Conservation (phyloP, 148 eudicot genomes). For the Heliamphora exappendiculata region DNA sequence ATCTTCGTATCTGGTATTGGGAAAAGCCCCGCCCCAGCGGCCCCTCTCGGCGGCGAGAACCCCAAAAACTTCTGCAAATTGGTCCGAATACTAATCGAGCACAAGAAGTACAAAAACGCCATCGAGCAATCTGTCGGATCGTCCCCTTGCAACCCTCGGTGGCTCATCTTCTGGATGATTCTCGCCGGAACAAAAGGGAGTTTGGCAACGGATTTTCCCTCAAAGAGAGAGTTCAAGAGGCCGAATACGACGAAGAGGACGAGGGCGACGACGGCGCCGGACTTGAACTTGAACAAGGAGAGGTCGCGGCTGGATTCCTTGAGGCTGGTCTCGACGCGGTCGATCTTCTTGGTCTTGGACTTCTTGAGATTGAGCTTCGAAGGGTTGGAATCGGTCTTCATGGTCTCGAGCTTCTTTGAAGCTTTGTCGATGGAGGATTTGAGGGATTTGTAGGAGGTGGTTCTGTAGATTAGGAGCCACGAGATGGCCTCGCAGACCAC, state of each 20-base stretch:
- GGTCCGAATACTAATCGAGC: conserved; percentile 87
- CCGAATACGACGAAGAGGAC: conserved; percentile 85
- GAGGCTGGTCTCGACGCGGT: conserved; percentile 75
- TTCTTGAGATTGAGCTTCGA: conserved; percentile 21
- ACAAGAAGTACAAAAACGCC: conserved; percentile 90
- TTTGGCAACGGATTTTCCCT: conserved; percentile 79
- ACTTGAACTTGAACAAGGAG: conserved; percentile 87
- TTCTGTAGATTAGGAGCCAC: conserved; percentile 85
- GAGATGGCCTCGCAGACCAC: conserved; percentile 85
- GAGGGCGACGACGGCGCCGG: conserved; percentile 84
- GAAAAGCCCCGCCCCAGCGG: conserved; percentile 61
- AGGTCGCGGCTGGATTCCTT: conserved; percentile 88
- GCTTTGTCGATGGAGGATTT: conserved; percentile 87
- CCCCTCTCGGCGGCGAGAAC: conserved; percentile 90
- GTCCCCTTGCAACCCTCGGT: conserved; percentile 66
- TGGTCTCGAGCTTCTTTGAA: conserved; percentile 81
- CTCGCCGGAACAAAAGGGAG: conserved; percentile 72
- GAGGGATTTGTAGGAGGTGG: conserved; percentile 85
- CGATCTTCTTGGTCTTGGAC: conserved; percentile 70
- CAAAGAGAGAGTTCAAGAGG: conserved; percentile 63
- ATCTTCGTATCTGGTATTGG: conserved; percentile 92
- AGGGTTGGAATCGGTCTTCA: conserved; percentile 49
- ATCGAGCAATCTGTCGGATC: conserved; percentile 97
- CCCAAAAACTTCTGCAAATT: conserved; percentile 95
- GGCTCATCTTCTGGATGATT: conserved; percentile 96